A percentile compares a stretch with the other conserved stretches of the same genome.
Evolutionary conservation across 371 early-diverging fungal genomes (phyloP).

Genomic region (Dipsacomyces acuminosporus): DNA sequence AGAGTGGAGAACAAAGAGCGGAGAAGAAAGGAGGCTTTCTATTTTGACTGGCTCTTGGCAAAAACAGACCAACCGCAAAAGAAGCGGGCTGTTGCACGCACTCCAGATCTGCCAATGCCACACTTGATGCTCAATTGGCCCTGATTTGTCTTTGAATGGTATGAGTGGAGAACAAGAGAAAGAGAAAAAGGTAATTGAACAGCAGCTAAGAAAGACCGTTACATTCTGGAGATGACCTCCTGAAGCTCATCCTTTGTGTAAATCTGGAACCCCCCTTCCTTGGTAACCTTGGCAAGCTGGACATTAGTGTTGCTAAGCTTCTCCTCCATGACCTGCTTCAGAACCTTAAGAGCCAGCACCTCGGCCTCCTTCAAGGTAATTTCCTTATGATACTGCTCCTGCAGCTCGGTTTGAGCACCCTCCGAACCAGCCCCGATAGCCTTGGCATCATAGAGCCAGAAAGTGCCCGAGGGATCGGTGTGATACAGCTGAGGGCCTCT

Average conservation of each 20-base stretch:
- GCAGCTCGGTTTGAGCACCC: conserved; percentile 97
- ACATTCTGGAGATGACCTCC: conserved; percentile 41
- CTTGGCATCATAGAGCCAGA: conserved; percentile 67
- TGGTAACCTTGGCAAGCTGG: conserved; percentile 91
- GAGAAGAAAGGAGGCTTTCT: no score
- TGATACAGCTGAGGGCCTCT: conserved; percentile 94
- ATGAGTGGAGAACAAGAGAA: no score
- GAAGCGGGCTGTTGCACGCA: no score
- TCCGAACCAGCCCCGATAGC: conserved; percentile 97
- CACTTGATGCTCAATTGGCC: no score
- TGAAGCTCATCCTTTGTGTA: conserved; percentile 67
- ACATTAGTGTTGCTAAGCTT: conserved; percentile 94
- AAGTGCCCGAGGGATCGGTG: conserved; percentile 90
- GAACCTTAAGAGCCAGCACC: conserved; percentile 84
- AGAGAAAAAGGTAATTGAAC: no score
- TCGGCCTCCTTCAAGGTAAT: conserved; percentile 87
- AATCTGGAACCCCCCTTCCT: conserved; percentile 68
- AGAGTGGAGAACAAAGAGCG: no score
- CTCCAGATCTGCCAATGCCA: no score
- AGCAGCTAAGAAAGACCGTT: not conserved
- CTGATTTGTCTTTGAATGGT: no score
- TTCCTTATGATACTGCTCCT: conserved; percentile 86
- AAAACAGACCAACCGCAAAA: no score
- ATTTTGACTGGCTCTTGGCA: no score
- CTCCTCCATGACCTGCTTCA: conserved; percentile 99